Evolutionary conservation across 2,329 filamentous ascomycete genomes (phyloP), one percentile per base, ranked within the genome.

Genomic region (Monosporascus ibericus): DNA sequence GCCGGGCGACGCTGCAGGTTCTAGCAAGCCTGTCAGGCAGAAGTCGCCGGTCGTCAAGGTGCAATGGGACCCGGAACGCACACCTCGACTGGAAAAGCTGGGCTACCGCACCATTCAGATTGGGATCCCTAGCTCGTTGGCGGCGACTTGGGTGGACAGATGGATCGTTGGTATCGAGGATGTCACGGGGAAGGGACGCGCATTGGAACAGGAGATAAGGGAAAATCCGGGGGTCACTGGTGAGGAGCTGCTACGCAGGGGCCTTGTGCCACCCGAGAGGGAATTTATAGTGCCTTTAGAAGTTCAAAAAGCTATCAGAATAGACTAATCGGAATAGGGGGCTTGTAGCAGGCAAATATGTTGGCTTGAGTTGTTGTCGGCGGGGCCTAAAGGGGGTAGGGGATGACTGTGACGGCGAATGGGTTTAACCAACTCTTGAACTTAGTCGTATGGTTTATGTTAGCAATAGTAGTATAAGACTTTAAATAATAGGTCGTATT

Each of bases 1-100:
- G 2, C n/a, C 20, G 14, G 18, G 14, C 9, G 20, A 15, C 20
- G 11, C 20, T 20, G 20, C 6, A 15, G 40, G 40, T 17, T 3
- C 6, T 63, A 62, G 47, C 48, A 38, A 39, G 14, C 18, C 17
- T 48, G 53, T 30, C 47, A 53, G 15, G 48, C 50, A 49, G 25
- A 68, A 61, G 55, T 53, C 66, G 3, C 49, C 51, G 4, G 62
- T 67, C 18, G 79, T 85, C 0, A 72, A 76, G n/a, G 72, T 85
- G 7, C 82, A 85, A 62, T 86, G 83, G 82, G 83, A 86, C 64
- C 82, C 82, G 0, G 83, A 86, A 61, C 62, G 83, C 20, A 70
- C 71, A 24, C 63, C 75, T 1, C 62, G 64, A 37, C 62, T 84
- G 11, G 72, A 64, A 11, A 71, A 68, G 55, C 55, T 84, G 49